Conservation (phyloP, 2,329 filamentous ascomycete species). For the Nemania bipapillata region DNA sequence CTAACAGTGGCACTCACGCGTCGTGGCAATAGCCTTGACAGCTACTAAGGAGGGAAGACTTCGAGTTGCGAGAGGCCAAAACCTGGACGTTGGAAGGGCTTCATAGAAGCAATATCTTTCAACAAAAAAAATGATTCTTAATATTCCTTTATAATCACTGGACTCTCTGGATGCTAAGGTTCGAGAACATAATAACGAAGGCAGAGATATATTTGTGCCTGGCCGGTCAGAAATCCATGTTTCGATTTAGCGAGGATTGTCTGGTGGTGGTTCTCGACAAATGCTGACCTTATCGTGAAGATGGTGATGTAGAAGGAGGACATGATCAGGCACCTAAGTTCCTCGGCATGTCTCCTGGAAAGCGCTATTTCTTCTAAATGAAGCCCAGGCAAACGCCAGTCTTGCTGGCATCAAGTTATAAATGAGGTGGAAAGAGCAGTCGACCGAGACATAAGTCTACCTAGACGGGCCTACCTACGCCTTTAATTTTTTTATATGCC, state of each 20-base stretch:
- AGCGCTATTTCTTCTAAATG: background rate
- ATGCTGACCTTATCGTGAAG: conserved; percentile 1
- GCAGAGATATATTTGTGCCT: background rate
- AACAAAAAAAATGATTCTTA: background rate
- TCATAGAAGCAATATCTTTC: conserved; percentile 6
- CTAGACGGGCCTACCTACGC: conserved; percentile 11
- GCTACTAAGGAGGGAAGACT: background rate
- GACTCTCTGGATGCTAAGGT: background rate
- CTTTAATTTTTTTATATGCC: conserved; percentile 50
- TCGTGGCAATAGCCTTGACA: background rate
- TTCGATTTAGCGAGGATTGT: too few species aligned
- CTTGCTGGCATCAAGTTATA: background rate
- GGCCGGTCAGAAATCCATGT: background rate
- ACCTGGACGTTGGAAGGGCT: background rate
- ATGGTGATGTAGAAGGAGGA: background rate
- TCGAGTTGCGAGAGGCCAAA: background rate
- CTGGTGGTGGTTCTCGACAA: too few species aligned
- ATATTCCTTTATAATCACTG: conserved; percentile 5
- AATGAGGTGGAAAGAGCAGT: conserved; percentile 4
- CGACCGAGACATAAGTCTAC: background rate
- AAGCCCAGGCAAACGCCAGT: too few species aligned
- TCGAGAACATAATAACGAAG: conserved; percentile 1
- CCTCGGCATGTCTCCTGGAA: background rate
- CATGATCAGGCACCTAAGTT: too few species aligned
- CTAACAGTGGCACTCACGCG: background rate